Evolutionary conservation across 257 asterid genomes (phyloP), one percentile per base, ranked within the genome.

Genomic region (Rhazya stricta): DNA sequence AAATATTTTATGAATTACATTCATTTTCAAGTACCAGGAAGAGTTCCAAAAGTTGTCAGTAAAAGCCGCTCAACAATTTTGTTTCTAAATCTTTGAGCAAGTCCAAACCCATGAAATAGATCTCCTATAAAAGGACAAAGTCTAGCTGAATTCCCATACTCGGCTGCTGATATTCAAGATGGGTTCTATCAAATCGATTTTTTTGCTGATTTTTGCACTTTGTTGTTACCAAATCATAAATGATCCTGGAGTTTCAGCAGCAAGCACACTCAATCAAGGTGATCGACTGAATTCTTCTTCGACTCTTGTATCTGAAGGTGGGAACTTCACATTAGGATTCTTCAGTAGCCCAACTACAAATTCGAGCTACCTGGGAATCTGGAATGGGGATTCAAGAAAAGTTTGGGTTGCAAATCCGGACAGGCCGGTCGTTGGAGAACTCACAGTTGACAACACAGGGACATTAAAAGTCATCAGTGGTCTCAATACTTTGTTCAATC

Each of bases 391-490:
- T 13, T 0, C 7, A 0, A 25, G 61, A 69, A 51, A 69, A 32
- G 77, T 81, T 2, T 86, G 92, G 91, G 80, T 89, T 61, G 88
- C 81, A 60, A 89, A 85, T 77, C 80, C 86, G 36, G 73, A 79
- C 37, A 34, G n/a, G 0, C 80, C 86, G 0, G 27, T 80, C n/a
- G 66, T 53, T 32, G 71, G 72, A 0, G 18, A n/a, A 16, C 87
- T 89, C 51, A 73, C 81, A 0, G 51, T 89, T 39, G 82, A 56
- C 63, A 43, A 32, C 71, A 25, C 74, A 1, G 90, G 88, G 0
- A 42, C 73, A 34, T 76, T 89, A 51, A 51, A 48, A 23, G 74
- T 86, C 67, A 39, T 69, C 2, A 21, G n/a, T 9, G 77, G 83
- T 27, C 77, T 69, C 16, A 71, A 69, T 30, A 19, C 75, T 5